Evolutionary conservation across 2,329 filamentous ascomycete species (phyloP).

Genomic region (Orbilia blumenaviensis): DNA sequence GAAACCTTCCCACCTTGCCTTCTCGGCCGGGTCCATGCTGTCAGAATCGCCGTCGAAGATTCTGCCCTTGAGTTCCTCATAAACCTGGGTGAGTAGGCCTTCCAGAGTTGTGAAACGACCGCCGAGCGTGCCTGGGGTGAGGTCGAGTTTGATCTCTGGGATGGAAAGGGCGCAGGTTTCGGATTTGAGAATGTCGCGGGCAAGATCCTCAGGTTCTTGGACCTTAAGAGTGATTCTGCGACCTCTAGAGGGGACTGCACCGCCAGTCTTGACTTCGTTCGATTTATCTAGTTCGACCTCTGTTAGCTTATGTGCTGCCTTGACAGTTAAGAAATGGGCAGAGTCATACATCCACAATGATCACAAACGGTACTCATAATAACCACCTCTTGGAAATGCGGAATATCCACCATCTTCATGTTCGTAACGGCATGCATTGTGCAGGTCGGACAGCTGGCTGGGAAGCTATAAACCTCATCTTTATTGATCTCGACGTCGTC

Average conservation of each 20-base stretch:
- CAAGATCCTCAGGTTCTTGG: slow-evolving; percentile 75
- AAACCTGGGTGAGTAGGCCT: slow-evolving; percentile 89
- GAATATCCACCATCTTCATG: slow-evolving; percentile 99
- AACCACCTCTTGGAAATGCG: slow-evolving; percentile 96
- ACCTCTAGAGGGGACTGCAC: slow-evolving; percentile 85
- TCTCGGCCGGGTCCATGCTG: slow-evolving; percentile 74
- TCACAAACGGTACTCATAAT: slow-evolving; percentile 95
- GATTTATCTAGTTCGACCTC: slow-evolving; percentile 70
- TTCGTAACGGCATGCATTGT: slow-evolving; percentile 85
- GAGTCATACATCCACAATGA: slow-evolving; percentile 74
- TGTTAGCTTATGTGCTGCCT: slow-evolving; percentile 21
- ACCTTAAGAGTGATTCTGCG: slow-evolving; percentile 83
- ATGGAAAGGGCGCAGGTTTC: slow-evolving; percentile 89
- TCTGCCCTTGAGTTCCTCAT: slow-evolving; percentile 84
- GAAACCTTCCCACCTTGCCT: slow-evolving; percentile 79
- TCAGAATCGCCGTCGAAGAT: slow-evolving; percentile 76
- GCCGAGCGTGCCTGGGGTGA: slow-evolving; percentile 92
- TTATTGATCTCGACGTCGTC: slow-evolving; percentile 74
- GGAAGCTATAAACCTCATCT: slow-evolving; percentile 92
- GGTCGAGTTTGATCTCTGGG: slow-evolving; percentile 83
- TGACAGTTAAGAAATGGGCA: too few species aligned
- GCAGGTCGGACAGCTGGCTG: slow-evolving; percentile 90
- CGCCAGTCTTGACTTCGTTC: slow-evolving; percentile 97
- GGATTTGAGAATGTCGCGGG: slow-evolving; percentile 92
- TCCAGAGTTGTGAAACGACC: slow-evolving; percentile 97